Conservation (phyloP, 164 flowering plant species). For the Nymphaea thermarum region DNA sequence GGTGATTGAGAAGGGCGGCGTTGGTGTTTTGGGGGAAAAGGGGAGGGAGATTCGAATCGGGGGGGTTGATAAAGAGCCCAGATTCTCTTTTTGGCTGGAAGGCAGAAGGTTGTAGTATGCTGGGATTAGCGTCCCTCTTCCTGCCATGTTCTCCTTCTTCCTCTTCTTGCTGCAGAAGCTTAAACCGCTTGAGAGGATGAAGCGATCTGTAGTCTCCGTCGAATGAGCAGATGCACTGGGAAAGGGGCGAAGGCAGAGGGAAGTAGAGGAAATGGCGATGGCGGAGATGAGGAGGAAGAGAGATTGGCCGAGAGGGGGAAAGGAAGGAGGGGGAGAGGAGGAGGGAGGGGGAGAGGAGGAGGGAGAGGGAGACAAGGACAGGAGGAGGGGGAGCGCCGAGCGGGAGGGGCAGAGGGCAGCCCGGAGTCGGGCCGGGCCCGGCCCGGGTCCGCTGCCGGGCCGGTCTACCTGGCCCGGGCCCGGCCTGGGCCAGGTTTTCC, state of each 20-base stretch:
- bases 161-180: conserved; percentile 28
- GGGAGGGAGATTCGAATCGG: conserved; percentile 2
- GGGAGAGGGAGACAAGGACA: no score
- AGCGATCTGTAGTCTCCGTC: conserved; percentile 3
- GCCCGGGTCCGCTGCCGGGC: no score
- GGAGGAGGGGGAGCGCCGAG: no score
- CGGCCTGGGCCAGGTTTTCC: no score
- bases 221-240: background rate
- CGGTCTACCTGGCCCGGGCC: no score
- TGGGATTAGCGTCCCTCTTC: conserved; percentile 26
- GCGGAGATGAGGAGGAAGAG: no score
- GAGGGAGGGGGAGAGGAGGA: no score
- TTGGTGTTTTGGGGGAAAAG: background rate
- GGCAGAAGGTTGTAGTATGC: conserved; percentile 19
- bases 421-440: no score
- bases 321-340: no score
- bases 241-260: background rate
- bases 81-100: conserved; percentile 82
- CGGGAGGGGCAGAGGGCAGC: no score
- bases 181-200: conserved; percentile 68
- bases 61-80: conserved; percentile 42
- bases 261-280: background rate
- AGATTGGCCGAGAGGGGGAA: no score
- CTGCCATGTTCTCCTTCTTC: background rate
- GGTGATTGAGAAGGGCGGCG: background rate